Percentiles rank a stretch among this genome's conserved stretches.
These are phyloP conservation scores for Heterobasidion occidentale DNA, from an alignment of 1,284 basidiomycete genomes.

Conservation along the genomic window DNA sequence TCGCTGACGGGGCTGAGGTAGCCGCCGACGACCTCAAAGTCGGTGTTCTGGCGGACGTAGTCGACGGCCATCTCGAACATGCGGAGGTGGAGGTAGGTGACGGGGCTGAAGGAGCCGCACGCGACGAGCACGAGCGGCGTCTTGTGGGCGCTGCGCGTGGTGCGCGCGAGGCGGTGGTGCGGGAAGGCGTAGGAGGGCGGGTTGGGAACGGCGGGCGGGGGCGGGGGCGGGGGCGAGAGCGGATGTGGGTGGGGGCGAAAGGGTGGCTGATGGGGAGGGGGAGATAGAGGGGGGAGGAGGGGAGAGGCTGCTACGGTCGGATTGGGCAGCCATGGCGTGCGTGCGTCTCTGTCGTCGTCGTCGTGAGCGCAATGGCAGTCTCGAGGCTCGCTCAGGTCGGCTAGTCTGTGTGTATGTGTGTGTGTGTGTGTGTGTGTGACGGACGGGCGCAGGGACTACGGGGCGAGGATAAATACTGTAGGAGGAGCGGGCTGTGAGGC, in stretches of 20 bases:
- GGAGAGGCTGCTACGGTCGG: neutral
- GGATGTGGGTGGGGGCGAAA: neutral
- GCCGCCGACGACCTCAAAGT: slow-evolving; percentile 90
- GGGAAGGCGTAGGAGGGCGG: slow-evolving; percentile 64
- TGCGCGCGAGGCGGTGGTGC: slow-evolving; percentile 48
- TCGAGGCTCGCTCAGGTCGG: too few relatives aligned
- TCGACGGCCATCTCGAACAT: slow-evolving; percentile 99
- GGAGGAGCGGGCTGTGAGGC: too few relatives aligned
- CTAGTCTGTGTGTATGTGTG: too few relatives aligned
- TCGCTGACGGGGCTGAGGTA: slow-evolving; percentile 94
- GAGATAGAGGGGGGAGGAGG: neutral
- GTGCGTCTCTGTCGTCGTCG: too few relatives aligned
- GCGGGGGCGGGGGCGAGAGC: neutral
- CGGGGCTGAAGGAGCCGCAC: slow-evolving; percentile 76
- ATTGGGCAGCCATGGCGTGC: too few relatives aligned
- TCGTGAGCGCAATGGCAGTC: too few relatives aligned
- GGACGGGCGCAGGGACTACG: too few relatives aligned
- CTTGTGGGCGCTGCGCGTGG: slow-evolving; percentile 56
- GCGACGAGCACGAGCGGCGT: slow-evolving; percentile 72
- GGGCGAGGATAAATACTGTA: too few relatives aligned
- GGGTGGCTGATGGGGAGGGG: neutral
- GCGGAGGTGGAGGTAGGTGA: slow-evolving; percentile 79
- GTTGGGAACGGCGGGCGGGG: slow-evolving; percentile 33
- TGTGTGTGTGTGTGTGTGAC: too few relatives aligned
- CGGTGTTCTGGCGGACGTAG: slow-evolving; percentile 86